Conservation (phyloP, 2,329 filamentous ascomycete genomes). For the Polytolypa hystricis region DNA sequence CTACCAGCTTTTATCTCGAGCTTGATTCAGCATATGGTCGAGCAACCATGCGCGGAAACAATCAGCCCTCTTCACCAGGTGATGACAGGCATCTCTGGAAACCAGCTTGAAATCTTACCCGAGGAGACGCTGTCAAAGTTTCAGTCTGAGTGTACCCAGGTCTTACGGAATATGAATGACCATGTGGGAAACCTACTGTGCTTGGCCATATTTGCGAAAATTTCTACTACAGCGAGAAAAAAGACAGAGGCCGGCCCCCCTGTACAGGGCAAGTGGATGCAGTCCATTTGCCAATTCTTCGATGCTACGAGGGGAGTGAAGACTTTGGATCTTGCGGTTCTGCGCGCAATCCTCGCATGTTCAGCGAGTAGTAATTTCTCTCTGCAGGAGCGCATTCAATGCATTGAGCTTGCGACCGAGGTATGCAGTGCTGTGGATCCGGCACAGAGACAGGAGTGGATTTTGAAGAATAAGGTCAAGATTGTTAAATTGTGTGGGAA, state of each 20-base stretch:
- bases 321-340: constrained; percentile 31
- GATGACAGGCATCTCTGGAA: constrained; percentile 20
- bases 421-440: constrained; percentile 25
- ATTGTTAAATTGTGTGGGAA: constrained; percentile 30
- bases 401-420: constrained; percentile 25
- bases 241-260: neutral
- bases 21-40: constrained; percentile 19
- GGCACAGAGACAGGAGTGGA: constrained; percentile 24
- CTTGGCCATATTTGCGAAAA: constrained; percentile 29
- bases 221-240: constrained; percentile 16
- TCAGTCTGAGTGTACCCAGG: constrained; percentile 27
- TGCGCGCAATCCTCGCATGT: constrained; percentile 29
- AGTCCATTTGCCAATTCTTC: constrained; percentile 29
- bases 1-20: constrained; percentile 24
- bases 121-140: constrained; percentile 25
- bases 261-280: constrained; percentile 27
- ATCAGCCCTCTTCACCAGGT: constrained; percentile 25
- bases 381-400: constrained; percentile 20
- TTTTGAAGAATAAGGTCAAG: constrained; percentile 22
- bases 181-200: constrained; percentile 33
- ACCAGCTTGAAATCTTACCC: constrained; percentile 21
- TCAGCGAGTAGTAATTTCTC: constrained; percentile 25
- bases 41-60: constrained; percentile 22
- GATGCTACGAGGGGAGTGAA: constrained; percentile 28
- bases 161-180: constrained; percentile 28